phyloP scores from a whole-genome alignment of 2,329 filamentous ascomycete species.

The Xylariaceae sp. region DNA sequence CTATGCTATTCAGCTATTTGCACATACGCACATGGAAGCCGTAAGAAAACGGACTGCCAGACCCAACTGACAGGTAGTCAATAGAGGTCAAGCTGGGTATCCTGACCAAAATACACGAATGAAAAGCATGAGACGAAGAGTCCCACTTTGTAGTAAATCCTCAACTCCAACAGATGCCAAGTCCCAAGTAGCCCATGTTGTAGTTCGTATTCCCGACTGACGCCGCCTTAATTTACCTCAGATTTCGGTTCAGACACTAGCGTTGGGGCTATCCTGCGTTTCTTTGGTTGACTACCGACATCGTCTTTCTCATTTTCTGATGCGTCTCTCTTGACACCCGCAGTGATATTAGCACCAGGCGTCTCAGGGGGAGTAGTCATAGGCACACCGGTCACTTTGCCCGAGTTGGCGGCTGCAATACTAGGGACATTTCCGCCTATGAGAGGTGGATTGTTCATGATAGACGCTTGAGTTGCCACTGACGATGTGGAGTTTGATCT shows the following conservation, averaged over 20 bases:
- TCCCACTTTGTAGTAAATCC: constrained; percentile 1
- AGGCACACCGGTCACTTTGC: constrained; percentile 67
- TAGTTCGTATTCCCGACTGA: constrained; percentile 4
- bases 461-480: constrained; percentile 69
- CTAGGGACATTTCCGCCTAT: constrained; percentile 78
- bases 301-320: constrained; percentile 61
- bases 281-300: constrained; percentile 62
- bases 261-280: constrained; percentile 73
- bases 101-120: constrained; percentile 9
- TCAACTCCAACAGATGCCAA: constrained; percentile 26
- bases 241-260: constrained; percentile 48
- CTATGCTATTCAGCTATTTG: background rate
- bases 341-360: constrained; percentile 62
- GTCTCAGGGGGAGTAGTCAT: constrained; percentile 92
- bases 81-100: constrained; percentile 12
- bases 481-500: constrained; percentile 88
- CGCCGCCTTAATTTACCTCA: background rate
- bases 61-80: background rate
- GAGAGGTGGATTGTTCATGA: constrained; percentile 79
- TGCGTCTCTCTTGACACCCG: constrained; percentile 62
- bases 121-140: background rate
- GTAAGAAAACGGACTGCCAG: background rate
- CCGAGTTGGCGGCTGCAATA: constrained; percentile 75
- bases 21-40: constrained; percentile 6
- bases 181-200: constrained; percentile 1